Evolutionary conservation across 176 grass and related monocot species (phyloP).

Genomic region (Oryza glaberrima): DNA sequence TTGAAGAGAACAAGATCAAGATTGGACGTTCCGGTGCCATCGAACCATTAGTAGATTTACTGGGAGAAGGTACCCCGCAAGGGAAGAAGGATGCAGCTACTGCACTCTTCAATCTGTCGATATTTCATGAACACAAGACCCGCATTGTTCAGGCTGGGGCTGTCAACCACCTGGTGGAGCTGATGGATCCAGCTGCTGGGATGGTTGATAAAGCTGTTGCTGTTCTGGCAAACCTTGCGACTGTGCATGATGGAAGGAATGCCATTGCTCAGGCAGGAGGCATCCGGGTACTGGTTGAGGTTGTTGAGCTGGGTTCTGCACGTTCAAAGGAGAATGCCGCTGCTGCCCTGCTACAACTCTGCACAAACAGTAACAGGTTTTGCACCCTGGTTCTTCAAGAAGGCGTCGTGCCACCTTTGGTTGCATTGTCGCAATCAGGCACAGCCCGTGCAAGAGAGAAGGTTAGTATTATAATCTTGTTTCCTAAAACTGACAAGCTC

Average conservation of each 20-base stretch:
- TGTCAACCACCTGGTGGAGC: conserved; percentile 69
- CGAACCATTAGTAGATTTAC: conserved; percentile 70
- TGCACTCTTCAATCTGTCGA: conserved; percentile 85
- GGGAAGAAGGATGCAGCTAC: conserved; percentile 90
- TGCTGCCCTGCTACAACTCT: conserved; percentile 74
- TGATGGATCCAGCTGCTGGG: conserved; percentile 89
- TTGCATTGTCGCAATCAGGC: conserved; percentile 76
- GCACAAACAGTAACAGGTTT: conserved; percentile 69
- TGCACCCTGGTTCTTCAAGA: conserved; percentile 86
- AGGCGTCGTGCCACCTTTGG: conserved; percentile 82
- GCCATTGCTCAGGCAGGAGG: conserved; percentile 66
- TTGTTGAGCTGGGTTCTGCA: conserved; percentile 85
- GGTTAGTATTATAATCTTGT: conserved; percentile 51
- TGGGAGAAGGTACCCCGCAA: conserved; percentile 63
- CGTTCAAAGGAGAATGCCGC: conserved; percentile 80
- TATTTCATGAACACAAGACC: conserved; percentile 76
- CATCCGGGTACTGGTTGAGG: conserved; percentile 77
- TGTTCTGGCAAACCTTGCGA: conserved; percentile 84
- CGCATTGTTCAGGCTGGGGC: conserved; percentile 80
- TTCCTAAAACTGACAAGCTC: not conserved
- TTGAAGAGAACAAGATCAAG: conserved; percentile 72
- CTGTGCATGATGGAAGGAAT: conserved; percentile 64
- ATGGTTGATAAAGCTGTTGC: conserved; percentile 90
- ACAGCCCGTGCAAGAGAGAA: conserved; percentile 88
- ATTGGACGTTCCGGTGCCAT: conserved; percentile 82